Base-by-base conservation (phyloP, 352 stramenopile species). In the Pythium rhizo-oryzae region DNA sequence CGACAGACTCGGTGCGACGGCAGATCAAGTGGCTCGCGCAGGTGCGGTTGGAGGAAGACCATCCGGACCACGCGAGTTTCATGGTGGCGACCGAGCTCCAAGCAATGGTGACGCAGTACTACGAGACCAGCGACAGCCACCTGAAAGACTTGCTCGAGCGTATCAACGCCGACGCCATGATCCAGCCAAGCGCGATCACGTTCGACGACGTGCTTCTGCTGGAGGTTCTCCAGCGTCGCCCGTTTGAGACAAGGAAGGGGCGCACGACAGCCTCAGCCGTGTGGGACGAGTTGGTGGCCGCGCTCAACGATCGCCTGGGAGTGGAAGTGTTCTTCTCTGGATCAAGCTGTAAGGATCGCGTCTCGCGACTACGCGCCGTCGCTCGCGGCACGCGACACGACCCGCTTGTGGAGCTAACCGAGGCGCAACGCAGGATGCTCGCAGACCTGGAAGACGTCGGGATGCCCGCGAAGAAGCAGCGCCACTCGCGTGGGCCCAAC, bases 1-100 rank as follows among this genome's bases (percentile, higher is more conserved):
- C 59, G 16, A n/a, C 4, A 6, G n/a, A n/a, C 0, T 39, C 21
- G 5, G 59, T 65, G 18, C 19, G 43, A 19, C 33, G 35, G 1
- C 59, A 65, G 49, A 65, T 65, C 47, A 59, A 65, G 35, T 65
- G 46, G 47, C 59, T 65, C 18, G 47, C 25, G 1, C 47, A 52
- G 1, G 59, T 65, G 21, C 28, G 43, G 13, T 30, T 59, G 28
- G 59, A 65, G 8, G 30, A 49, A 28, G 12, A 30, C 23, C 59
- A 65, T n/a, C 3, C 23, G 2, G 59, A 58, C 18, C 59, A 65
- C 46, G 24, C 7, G 8, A n/a, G 39, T 19, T 25, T 65, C 30
- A 33, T 39, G 33, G 59, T 19, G 7, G 59, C 59, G 19, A 21
- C 21, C 0, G 59, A n/a, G 11, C 23, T 65, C 5, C 15, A 24